Base-by-base conservation (phyloP, 2,329 filamentous ascomycete genomes). In the Cadophora gregata region DNA sequence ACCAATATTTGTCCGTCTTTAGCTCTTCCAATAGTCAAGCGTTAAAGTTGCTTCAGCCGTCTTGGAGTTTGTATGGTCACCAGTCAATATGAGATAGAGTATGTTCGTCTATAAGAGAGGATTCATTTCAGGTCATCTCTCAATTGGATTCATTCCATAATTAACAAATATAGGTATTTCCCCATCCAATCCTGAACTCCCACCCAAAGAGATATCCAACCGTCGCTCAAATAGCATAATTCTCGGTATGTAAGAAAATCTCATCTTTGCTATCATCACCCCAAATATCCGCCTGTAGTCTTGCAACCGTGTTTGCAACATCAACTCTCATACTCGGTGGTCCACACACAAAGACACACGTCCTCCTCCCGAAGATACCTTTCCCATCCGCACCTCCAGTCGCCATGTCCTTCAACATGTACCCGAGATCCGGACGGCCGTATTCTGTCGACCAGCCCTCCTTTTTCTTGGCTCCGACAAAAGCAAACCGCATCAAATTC, bases 401-500 rank as follows among this genome's bases (percentile, higher is more conserved):
- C 4, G 92, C 91, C 86, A 93, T 90, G 70, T 96, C 89, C 74
- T 88, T 89, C 63, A 98, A 85, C 87, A 97, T 93, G 77, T 90
- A 95, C 0, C 92, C 90, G 42, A 98, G 86, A 72, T 97, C 91
- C 0, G 95, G 95, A 0, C 95, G 88, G 21, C 93, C 93, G 78
- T 97, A 97, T 79, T 97, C 94, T 16, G 96, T 93, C 70, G 87
- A 91, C 93, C 95, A 97, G 63, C 93, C 92, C 71, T 93, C 90
- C 71, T 89, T 87, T 67, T 88, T 89, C 79, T 88, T 84, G 74
- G 88, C 85, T 42, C 88, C 81, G 0, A 94, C 87, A 77, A 96
- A 97, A 0, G 93, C 93, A 76, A 96, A 97, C 19, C 93, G 91
- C 88, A 97, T 95, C 59, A 96, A 82, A 73, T 88, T 93, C 83